Conservation (phyloP, 169 alveolate species). For the Eimeria acervulina region DNA sequence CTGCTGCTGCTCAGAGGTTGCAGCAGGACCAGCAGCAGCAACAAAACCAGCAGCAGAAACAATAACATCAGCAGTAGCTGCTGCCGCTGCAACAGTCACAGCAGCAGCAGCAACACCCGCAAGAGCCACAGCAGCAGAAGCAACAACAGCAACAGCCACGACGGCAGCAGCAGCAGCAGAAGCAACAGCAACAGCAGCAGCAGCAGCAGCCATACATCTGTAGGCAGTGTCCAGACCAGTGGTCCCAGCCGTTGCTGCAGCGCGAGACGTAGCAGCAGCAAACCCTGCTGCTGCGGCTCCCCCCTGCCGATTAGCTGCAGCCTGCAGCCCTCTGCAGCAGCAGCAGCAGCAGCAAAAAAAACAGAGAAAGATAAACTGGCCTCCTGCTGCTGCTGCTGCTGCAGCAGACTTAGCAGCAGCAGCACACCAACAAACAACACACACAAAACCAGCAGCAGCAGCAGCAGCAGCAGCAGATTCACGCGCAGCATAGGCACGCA, state of each 20-base stretch:
- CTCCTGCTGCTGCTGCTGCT: background rate
- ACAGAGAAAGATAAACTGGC: too few species aligned
- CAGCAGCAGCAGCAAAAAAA: too few species aligned
- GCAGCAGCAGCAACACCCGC: background rate
- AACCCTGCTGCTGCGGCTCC: conserved; percentile 11
- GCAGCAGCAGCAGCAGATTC: background rate
- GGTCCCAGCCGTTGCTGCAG: conserved; percentile 67
- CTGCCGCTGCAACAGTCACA: background rate
- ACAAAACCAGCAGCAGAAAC: too few species aligned
- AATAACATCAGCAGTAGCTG: background rate
- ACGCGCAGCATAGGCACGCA: too few species aligned
- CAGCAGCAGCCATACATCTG: background rate
- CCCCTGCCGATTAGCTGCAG: conserved; percentile 1
- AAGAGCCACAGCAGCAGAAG: background rate
- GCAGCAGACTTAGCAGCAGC: background rate
- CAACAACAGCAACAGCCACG: background rate
- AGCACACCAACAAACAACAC: too few species aligned
- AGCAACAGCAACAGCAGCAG: conserved; percentile 24
- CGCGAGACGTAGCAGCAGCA: conserved; percentile 67
- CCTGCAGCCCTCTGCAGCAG: background rate
- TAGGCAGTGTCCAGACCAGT: conserved; percentile 14
- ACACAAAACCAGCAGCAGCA: background rate
- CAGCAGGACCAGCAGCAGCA: background rate
- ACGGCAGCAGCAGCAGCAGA: background rate
- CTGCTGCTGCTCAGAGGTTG: background rate